Evolutionary conservation across 306 rosid genomes (phyloP).

Genomic region (Pachyrhizus erosus): DNA sequence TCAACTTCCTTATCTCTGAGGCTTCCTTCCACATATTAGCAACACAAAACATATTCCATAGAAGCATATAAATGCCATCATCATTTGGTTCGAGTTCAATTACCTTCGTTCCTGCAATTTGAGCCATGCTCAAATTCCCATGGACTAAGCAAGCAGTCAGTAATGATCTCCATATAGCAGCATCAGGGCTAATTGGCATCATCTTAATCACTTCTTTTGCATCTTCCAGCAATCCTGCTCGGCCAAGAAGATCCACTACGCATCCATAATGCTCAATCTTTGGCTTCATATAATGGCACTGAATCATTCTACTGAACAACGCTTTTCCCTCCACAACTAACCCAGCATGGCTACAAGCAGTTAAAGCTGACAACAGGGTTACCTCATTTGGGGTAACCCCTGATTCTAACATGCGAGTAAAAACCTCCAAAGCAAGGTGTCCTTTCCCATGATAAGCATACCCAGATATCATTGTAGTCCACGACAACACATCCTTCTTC

Average conservation of each 20-base stretch:
- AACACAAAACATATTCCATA: constrained; percentile 35
- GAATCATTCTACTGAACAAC: constrained; percentile 35
- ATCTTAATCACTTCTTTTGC: constrained; percentile 35
- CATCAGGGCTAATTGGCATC: constrained; percentile 37
- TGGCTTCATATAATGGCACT: constrained; percentile 29
- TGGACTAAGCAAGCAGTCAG: constrained; percentile 38
- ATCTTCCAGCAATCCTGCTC: constrained; percentile 38
- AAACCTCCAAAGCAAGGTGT: constrained; percentile 35
- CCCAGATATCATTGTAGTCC: constrained; percentile 46
- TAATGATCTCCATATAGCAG: constrained; percentile 41
- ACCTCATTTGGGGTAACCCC: constrained; percentile 36
- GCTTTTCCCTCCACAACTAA: constrained; percentile 29
- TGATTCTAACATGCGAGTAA: constrained; percentile 27
- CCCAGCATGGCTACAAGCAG: constrained; percentile 41
- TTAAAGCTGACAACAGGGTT: constrained; percentile 34
- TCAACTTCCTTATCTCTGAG: constrained; percentile 32
- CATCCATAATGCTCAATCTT: constrained; percentile 43
- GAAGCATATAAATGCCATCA: constrained; percentile 39
- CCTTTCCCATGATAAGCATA: constrained; percentile 41
- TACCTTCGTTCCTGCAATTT: constrained; percentile 38
- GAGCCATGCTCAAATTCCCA: constrained; percentile 29
- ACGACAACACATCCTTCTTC: constrained; percentile 41
- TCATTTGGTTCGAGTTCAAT: constrained; percentile 42
- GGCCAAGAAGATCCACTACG: constrained; percentile 30
- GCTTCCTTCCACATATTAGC: constrained; percentile 46